phyloP scores from a whole-genome alignment of 129 eudicot genomes.

The Solidago caesia region DNA sequence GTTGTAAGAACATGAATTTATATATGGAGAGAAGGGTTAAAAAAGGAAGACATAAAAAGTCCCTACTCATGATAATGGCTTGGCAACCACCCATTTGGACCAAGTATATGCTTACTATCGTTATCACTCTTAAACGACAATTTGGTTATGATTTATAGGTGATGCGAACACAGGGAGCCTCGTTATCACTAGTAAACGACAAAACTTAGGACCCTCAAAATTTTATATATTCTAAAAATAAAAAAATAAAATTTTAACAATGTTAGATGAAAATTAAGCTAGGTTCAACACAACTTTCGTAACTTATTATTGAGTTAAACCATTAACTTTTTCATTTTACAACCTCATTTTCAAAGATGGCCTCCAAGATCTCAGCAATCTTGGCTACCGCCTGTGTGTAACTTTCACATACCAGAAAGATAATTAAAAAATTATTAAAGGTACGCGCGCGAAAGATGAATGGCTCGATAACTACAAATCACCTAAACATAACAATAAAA shows the following conservation, averaged over 20 bases:
- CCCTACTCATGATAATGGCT: slow-evolving; percentile 24
- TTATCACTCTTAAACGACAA: slow-evolving; percentile 3
- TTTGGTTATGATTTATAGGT: slow-evolving; percentile 7
- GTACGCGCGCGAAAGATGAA: background rate
- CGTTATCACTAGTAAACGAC: too few relatives aligned
- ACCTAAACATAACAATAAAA: slow-evolving; percentile 35
- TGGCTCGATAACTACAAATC: slow-evolving; percentile 35
- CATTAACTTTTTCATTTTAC: too few relatives aligned
- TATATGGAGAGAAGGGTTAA: slow-evolving; percentile 29
- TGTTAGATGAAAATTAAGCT: too few relatives aligned
- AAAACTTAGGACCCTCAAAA: too few relatives aligned
- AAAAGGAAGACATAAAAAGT: slow-evolving; percentile 35
- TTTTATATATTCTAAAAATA: too few relatives aligned
- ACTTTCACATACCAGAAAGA: slow-evolving; percentile 20
- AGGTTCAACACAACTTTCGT: too few relatives aligned
- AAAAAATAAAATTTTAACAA: too few relatives aligned
- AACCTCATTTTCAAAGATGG: too few relatives aligned
- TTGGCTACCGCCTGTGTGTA: too few relatives aligned
- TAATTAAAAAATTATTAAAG: slow-evolving; percentile 5
- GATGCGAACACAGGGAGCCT: background rate
- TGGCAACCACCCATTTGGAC: slow-evolving; percentile 28
- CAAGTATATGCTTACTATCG: background rate
- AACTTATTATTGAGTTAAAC: too few relatives aligned
- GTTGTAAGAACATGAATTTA: slow-evolving; percentile 27
- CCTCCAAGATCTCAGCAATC: too few relatives aligned